Percentiles rank a stretch among this genome's conserved stretches.
Evolutionary conservation across 768 basidiomycete species (phyloP).

Genomic region (Leccinellum albellum): DNA sequence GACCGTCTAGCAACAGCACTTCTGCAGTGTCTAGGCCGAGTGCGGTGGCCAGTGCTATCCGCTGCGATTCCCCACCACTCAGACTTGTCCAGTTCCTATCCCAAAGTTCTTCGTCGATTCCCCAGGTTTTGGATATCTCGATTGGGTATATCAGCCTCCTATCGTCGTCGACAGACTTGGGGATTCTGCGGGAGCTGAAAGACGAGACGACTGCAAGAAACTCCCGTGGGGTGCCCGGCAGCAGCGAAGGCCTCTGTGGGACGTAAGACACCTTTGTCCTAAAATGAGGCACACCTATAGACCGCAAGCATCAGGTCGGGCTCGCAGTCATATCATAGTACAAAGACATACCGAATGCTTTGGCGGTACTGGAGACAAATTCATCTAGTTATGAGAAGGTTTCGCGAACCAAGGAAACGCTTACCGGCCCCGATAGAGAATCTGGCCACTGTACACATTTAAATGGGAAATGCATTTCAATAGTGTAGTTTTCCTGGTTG

Average conservation of each 20-base stretch:
- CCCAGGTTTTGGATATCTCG: conserved; percentile 61
- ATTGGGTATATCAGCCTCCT: conserved; percentile 38
- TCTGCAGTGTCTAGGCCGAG: conserved; percentile 73
- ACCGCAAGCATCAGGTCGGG: not conserved
- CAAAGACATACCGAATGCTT: conserved; percentile 40
- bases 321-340: not conserved
- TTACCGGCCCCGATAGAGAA: conserved; percentile 66
- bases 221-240: conserved; percentile 74
- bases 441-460: conserved; percentile 61
- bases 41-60: conserved; percentile 75
- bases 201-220: conserved; percentile 57
- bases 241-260: conserved; percentile 83
- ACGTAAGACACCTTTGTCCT: conserved; percentile 81
- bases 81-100: conserved; percentile 73
- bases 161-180: conserved; percentile 20
- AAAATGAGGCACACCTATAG: conserved; percentile 67
- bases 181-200: conserved; percentile 43
- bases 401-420: conserved; percentile 14
- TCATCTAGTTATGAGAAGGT: not conserved
- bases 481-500: conserved; percentile 60
- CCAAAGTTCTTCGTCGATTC: conserved; percentile 67
- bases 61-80: conserved; percentile 84
- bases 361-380: conserved; percentile 41
- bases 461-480: conserved; percentile 84
- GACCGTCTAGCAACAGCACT: conserved; percentile 77